Evolutionary conservation across 176 grass and related monocot genomes (phyloP).

Genomic region (Calamus simplicifolius): DNA sequence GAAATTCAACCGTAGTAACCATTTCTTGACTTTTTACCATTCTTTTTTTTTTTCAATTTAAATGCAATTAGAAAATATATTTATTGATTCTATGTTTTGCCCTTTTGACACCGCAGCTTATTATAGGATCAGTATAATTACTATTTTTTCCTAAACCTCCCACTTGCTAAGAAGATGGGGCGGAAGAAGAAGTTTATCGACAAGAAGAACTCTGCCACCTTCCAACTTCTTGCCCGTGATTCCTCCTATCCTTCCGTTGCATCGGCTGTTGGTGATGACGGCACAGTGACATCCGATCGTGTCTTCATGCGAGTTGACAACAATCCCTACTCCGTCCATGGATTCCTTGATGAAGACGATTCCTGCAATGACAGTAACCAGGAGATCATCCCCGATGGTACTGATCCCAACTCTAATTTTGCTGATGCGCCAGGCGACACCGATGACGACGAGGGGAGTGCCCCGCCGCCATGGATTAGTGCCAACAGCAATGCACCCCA

Average conservation of each 20-base stretch:
- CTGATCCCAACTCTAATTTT: conserved; percentile 29
- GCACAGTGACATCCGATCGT: conserved; percentile 28
- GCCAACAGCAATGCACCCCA: too few relatives aligned
- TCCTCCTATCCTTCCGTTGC: conserved; percentile 29
- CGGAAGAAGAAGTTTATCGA: conserved; percentile 35
- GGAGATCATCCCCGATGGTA: neutral
- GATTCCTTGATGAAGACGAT: conserved; percentile 17
- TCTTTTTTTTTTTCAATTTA: too few relatives aligned
- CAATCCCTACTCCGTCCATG: conserved; percentile 59
- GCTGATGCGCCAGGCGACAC: conserved; percentile 15
- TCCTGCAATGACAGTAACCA: neutral
- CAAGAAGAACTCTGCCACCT: conserved; percentile 73
- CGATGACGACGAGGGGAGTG: conserved; percentile 1
- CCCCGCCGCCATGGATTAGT: neutral
- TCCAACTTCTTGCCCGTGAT: conserved; percentile 65
- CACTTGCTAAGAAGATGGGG: neutral
- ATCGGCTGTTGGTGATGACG: conserved; percentile 25
- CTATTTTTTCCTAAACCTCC: too few relatives aligned
- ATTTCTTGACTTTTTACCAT: too few relatives aligned
- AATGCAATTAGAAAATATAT: too few relatives aligned
- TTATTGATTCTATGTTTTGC: too few relatives aligned
- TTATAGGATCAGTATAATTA: too few relatives aligned
- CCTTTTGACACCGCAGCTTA: too few relatives aligned
- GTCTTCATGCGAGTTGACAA: conserved; percentile 87
- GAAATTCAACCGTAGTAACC: too few relatives aligned